Percentiles rank a stretch among this genome's conserved stretches.
These are phyloP conservation scores for Quercus rubra DNA, from an alignment of 306 rosid genomes.

Conservation along the genomic window DNA sequence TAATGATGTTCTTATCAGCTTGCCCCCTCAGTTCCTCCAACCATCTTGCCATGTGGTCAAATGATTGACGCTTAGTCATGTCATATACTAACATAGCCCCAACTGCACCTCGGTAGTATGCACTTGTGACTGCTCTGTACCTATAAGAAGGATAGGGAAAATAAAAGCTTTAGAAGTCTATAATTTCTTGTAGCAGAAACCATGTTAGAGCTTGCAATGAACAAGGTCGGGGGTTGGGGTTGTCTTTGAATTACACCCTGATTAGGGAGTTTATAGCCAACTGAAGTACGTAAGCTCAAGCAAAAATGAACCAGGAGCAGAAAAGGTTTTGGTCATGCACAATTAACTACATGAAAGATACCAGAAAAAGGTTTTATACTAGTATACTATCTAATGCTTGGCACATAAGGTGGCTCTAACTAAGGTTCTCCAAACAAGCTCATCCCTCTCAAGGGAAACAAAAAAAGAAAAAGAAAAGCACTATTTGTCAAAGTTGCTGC, in stretches of 20 bases:
- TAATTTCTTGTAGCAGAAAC: background rate
- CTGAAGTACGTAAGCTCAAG: no score
- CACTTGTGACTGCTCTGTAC: slow-evolving; percentile 88
- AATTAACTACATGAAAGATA: no score
- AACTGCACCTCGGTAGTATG: slow-evolving; percentile 90
- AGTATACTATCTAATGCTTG: no score
- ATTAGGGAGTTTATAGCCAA: background rate
- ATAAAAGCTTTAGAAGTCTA: background rate
- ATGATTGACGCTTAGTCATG: slow-evolving; percentile 85
- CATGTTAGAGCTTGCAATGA: background rate
- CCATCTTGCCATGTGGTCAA: slow-evolving; percentile 91
- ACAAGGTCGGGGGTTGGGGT: background rate
- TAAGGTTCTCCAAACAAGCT: no score
- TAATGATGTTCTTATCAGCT: slow-evolving; percentile 70
- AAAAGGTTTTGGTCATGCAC: no score
- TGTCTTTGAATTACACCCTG: background rate
- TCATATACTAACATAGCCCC: slow-evolving; percentile 93
- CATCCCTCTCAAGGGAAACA: no score
- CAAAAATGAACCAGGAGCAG: no score
- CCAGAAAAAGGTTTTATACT: no score
- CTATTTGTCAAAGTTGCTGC: no score
- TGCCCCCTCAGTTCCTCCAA: slow-evolving; percentile 80
- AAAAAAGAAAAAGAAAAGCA: no score
- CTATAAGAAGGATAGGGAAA: slow-evolving; percentile 25
- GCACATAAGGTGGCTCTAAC: no score